These are phyloP conservation scores for Hanseniaspora gamundiae DNA, from an alignment of 1,139 yeast genomes.

Conservation along the genomic window DNA sequence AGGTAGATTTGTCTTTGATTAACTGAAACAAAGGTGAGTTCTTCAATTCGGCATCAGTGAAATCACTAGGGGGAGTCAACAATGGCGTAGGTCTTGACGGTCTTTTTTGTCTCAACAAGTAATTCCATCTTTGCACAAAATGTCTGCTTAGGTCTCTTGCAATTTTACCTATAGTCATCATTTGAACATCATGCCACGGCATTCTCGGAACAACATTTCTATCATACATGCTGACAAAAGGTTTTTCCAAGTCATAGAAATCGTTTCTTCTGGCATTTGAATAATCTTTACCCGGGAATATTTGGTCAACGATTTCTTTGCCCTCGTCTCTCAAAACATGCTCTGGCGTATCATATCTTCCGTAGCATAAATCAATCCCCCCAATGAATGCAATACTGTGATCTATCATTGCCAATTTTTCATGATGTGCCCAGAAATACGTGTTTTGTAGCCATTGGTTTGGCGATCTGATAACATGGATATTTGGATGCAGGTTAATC, in stretches of 20 bases:
- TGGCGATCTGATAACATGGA: conserved; percentile 88
- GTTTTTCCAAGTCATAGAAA: conserved; percentile 67
- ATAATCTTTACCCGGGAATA: conserved; percentile 94
- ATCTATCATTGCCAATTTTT: conserved; percentile 78
- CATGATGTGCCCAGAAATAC: conserved; percentile 98
- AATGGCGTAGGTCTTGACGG: conserved; percentile 92
- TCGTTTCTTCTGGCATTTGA: conserved; percentile 92
- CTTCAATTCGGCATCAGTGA: conserved; percentile 57
- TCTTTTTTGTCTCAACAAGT: conserved; percentile 77
- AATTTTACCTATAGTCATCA: conserved; percentile 91
- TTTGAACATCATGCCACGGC: conserved; percentile 99
- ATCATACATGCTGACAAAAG: conserved; percentile 89
- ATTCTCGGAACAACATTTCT: conserved; percentile 72
- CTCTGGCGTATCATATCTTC: conserved; percentile 93
- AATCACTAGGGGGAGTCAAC: conserved; percentile 84
- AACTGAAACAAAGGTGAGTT: conserved; percentile 37
- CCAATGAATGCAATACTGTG: conserved; percentile 86
- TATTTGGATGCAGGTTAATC: conserved; percentile 71
- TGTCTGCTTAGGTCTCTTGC: conserved; percentile 90
- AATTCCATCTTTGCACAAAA: conserved; percentile 97
- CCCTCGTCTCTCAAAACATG: conserved; percentile 79
- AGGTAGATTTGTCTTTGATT: conserved; percentile 45
- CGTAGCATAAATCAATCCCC: conserved; percentile 91
- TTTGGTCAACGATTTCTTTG: conserved; percentile 42
- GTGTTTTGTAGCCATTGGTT: conserved; percentile 89